phyloP scores from a whole-genome alignment of 192 early-diverging fungal species.

The Helicostylum pulchrum region DNA sequence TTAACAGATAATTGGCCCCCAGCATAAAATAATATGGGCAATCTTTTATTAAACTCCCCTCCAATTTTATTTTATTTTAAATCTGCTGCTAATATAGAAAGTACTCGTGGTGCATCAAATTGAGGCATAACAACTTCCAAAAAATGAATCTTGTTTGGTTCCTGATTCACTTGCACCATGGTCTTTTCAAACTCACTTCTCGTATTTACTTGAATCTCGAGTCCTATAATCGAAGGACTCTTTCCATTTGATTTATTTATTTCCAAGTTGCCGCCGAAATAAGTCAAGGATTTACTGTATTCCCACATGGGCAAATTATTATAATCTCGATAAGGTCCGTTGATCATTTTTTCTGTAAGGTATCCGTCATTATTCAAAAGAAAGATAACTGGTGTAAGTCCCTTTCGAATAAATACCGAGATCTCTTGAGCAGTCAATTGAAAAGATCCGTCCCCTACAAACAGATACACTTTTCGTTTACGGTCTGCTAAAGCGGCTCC shows the following conservation, averaged over 20 bases:
- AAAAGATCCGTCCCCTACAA: slow-evolving; percentile 52
- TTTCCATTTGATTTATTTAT: slow-evolving; percentile 15
- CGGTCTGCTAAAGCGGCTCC: slow-evolving; percentile 44
- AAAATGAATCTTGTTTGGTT: slow-evolving; percentile 41
- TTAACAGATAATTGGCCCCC: too few relatives aligned
- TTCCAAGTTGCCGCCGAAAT: slow-evolving; percentile 33
- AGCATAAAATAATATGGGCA: too few relatives aligned
- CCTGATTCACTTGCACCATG: slow-evolving; percentile 27
- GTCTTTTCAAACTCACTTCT: slow-evolving; percentile 39
- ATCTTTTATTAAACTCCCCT: too few relatives aligned
- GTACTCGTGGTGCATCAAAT: slow-evolving; percentile 43
- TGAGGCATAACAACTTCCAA: slow-evolving; percentile 44
- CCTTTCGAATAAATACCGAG: slow-evolving; percentile 45
- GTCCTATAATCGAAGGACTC: slow-evolving; percentile 18
- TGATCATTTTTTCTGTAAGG: slow-evolving; percentile 46
- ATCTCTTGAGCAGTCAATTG: slow-evolving; percentile 48
- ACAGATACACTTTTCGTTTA: slow-evolving; percentile 37
- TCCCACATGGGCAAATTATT: slow-evolving; percentile 48
- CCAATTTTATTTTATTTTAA: too few relatives aligned
- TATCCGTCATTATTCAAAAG: slow-evolving; percentile 53
- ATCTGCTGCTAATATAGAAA: too few relatives aligned
- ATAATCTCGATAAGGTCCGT: slow-evolving; percentile 40
- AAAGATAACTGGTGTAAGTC: slow-evolving; percentile 47
- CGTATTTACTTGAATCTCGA: slow-evolving; percentile 22
- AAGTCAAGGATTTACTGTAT: slow-evolving; percentile 42